These are phyloP conservation scores for Aegle marmelos DNA, from an alignment of 345 rosid genomes.

Conservation along the genomic window DNA sequence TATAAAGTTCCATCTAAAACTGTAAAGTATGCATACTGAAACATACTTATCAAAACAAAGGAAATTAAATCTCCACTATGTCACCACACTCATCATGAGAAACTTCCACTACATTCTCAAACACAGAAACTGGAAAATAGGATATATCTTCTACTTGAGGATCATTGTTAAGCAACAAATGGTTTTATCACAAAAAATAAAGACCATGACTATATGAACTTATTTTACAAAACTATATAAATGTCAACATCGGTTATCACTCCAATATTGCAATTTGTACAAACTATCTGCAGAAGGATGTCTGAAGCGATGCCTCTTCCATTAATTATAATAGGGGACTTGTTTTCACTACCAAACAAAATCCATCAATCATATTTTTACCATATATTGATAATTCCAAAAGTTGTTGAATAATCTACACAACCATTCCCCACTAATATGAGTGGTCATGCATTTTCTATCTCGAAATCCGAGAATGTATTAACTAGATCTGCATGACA, in stretches of 20 bases:
- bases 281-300: not conserved
- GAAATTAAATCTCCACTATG: not conserved
- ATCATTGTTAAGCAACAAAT: not conserved
- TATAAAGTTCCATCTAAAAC: not conserved
- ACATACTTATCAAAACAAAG: not conserved
- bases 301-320: not conserved
- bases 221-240: not conserved
- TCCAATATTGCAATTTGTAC: not conserved
- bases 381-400: not conserved
- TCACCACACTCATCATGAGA: not conserved
- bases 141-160: not conserved
- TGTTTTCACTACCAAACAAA: not conserved
- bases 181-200: not conserved
- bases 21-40: slow-evolving; percentile 26
- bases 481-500: not conserved
- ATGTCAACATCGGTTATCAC: not conserved
- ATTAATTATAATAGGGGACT: not conserved
- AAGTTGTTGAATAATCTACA: not conserved
- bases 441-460: not conserved
- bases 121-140: not conserved
- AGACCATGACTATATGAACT: not conserved
- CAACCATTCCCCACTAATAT: not conserved
- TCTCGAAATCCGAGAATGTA: not conserved
- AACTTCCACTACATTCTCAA: not conserved
- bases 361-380: not conserved